A percentile compares a stretch with the other conserved stretches of the same genome.
These are phyloP conservation scores for Hydrangea macrophylla DNA, from an alignment of 148 eudicot species.

Conservation along the genomic window DNA sequence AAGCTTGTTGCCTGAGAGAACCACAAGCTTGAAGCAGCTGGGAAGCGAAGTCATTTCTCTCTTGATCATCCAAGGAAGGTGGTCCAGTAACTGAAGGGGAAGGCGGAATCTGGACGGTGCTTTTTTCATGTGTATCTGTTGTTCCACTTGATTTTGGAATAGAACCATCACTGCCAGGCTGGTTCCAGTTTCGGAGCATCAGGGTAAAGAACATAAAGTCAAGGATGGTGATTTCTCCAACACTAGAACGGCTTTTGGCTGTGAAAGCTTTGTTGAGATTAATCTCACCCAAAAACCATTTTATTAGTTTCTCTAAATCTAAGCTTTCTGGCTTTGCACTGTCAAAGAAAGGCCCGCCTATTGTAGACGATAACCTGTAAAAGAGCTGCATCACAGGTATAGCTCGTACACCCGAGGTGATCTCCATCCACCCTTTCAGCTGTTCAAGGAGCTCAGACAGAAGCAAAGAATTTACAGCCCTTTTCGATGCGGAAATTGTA, in stretches of 20 bases:
- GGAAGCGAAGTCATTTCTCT: slow-evolving; percentile 70
- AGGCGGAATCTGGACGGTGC: slow-evolving; percentile 35
- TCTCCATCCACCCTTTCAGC: slow-evolving; percentile 95
- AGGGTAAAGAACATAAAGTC: slow-evolving; percentile 96
- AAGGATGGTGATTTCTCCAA: slow-evolving; percentile 87
- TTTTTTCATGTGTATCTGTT: slow-evolving; percentile 64
- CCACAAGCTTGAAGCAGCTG: slow-evolving; percentile 85
- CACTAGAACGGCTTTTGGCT: slow-evolving; percentile 64
- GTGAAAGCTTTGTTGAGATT: slow-evolving; percentile 65
- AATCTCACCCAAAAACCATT: slow-evolving; percentile 93
- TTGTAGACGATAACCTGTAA: slow-evolving; percentile 88
- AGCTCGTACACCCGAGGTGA: slow-evolving; percentile 79
- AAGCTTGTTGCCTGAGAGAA: slow-evolving; percentile 81
- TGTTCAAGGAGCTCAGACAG: slow-evolving; percentile 85
- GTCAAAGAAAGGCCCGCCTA: slow-evolving; percentile 96
- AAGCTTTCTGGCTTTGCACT: slow-evolving; percentile 67
- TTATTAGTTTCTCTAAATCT: slow-evolving; percentile 80
- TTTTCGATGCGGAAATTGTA: slow-evolving; percentile 91
- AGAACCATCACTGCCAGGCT: slow-evolving; percentile 83
- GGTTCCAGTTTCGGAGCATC: slow-evolving; percentile 98
- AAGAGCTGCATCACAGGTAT: slow-evolving; percentile 97
- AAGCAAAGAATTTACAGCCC: slow-evolving; percentile 92
- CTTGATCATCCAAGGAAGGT: slow-evolving; percentile 55
- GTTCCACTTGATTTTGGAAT: slow-evolving; percentile 60
- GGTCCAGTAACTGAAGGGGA: slow-evolving; percentile 36